These are phyloP conservation scores for Cytidiella melzeri DNA, from an alignment of 768 basidiomycete species.

Conservation along the genomic window DNA sequence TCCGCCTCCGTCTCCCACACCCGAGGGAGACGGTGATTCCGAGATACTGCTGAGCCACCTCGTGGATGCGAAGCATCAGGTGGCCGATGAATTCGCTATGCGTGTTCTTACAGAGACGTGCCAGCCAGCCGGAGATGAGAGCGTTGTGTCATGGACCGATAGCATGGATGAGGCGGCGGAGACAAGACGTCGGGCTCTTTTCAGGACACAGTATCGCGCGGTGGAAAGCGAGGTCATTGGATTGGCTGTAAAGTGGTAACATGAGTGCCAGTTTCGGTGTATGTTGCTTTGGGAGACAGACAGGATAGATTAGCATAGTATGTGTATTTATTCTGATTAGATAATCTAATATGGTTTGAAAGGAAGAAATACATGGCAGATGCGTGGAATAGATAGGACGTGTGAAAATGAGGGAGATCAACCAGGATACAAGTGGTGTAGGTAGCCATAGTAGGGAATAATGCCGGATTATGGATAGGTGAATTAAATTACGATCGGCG, in stretches of 20 bases:
- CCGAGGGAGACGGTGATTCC: not conserved
- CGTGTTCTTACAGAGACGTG: slow-evolving; percentile 39
- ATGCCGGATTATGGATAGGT: not conserved
- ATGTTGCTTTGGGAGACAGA: not conserved
- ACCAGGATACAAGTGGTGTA: not conserved
- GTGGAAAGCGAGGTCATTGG: slow-evolving; percentile 84
- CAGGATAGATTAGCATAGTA: not conserved
- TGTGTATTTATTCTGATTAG: not conserved
- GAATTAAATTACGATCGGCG: not conserved
- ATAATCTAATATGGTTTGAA: not conserved
- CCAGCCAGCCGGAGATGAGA: slow-evolving; percentile 13
- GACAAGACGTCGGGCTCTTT: slow-evolving; percentile 36
- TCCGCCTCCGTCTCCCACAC: slow-evolving; percentile 38
- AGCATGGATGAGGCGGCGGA: slow-evolving; percentile 40
- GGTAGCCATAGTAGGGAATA: not conserved
- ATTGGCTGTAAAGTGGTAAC: slow-evolving; percentile 22
- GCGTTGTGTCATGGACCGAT: slow-evolving; percentile 23
- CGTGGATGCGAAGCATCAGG: not conserved
- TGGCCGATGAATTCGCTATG: slow-evolving; percentile 33
- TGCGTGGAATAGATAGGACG: not conserved
- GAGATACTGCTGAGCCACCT: not conserved
- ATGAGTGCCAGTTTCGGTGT: too few relatives aligned
- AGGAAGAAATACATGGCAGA: not conserved
- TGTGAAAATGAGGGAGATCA: not conserved
- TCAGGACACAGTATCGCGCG: slow-evolving; percentile 78